phyloP scores from a whole-genome alignment of 257 asterid species.

The Salvia miltiorrhiza region DNA sequence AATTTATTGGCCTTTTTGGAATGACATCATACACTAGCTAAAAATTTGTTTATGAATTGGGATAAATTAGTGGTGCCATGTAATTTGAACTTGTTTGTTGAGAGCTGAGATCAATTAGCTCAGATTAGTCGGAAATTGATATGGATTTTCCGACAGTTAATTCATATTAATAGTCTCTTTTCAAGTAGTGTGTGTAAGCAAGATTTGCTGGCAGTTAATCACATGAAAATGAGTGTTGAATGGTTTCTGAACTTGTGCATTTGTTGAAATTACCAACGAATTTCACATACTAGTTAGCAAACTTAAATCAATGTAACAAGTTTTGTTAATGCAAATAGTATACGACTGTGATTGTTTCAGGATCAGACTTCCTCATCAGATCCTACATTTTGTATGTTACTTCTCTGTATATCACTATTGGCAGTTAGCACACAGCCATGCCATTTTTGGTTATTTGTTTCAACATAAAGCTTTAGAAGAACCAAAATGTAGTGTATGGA shows the following conservation, averaged over 20 bases:
- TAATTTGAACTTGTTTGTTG: not conserved
- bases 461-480: not conserved
- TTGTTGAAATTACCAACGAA: not conserved
- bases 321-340: not conserved
- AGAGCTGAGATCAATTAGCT: not conserved
- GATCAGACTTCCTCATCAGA: not conserved
- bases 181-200: constrained; percentile 2
- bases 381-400: not conserved
- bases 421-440: not conserved
- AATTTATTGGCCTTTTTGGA: not conserved
- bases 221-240: not conserved
- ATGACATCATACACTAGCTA: not conserved
- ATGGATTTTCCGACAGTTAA: not conserved
- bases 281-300: not conserved
- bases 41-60: not conserved
- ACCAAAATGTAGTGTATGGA: not conserved
- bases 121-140: not conserved
- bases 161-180: not conserved
- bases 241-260: not conserved
- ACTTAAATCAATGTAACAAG: not conserved
- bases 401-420: not conserved
- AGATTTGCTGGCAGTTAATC: not conserved
- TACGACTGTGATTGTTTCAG: not conserved
- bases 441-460: not conserved
- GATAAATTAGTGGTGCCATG: not conserved